Percentiles rank a stretch among this genome's conserved stretches.
These are phyloP conservation scores for Apiotrichum brassicae DNA, from an alignment of 1,284 basidiomycete genomes.

Conservation along the genomic window DNA sequence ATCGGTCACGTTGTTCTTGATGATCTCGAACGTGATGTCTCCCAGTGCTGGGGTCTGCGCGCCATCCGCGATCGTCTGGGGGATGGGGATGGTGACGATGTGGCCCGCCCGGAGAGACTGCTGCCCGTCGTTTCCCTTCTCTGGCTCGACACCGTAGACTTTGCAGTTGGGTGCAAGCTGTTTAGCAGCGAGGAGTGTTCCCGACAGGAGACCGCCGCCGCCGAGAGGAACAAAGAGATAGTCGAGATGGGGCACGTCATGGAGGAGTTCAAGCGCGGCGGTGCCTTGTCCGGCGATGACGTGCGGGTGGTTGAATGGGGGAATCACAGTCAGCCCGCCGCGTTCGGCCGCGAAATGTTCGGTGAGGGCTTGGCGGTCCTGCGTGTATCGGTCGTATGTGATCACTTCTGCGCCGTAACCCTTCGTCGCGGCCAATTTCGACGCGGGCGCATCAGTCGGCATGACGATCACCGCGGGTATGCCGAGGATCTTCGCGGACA, in stretches of 20 bases:
- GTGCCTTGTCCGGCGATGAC: constrained; percentile 98
- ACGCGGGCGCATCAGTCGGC: constrained; percentile 87
- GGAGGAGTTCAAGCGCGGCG: constrained; percentile 84
- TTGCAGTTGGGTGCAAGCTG: constrained; percentile 84
- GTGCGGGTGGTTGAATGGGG: constrained; percentile 93
- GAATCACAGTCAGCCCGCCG: constrained; percentile 73
- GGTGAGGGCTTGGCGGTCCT: constrained; percentile 92
- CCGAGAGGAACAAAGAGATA: constrained; percentile 89
- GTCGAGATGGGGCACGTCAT: constrained; percentile 74
- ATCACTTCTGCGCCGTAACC: constrained; percentile 91
- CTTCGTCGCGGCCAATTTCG: constrained; percentile 90
- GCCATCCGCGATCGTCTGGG: constrained; percentile 93
- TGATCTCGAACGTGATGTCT: constrained; percentile 88
- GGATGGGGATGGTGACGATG: constrained; percentile 75
- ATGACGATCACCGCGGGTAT: constrained; percentile 98
- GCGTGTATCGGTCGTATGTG: constrained; percentile 85
- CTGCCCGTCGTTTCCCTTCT: constrained; percentile 88
- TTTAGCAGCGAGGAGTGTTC: constrained; percentile 87
- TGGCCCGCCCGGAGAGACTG: constrained; percentile 68
- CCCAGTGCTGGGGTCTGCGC: constrained; percentile 97
- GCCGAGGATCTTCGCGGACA: constrained; percentile 76
- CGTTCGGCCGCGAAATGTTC: constrained; percentile 70
- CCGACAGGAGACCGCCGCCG: constrained; percentile 83
- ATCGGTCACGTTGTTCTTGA: constrained; percentile 71
- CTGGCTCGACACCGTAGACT: constrained; percentile 84